Percentiles rank a stretch among this genome's conserved stretches.
phyloP scores from a whole-genome alignment of 441 rosid genomes.

The Bocquillonia castaneifolia region DNA sequence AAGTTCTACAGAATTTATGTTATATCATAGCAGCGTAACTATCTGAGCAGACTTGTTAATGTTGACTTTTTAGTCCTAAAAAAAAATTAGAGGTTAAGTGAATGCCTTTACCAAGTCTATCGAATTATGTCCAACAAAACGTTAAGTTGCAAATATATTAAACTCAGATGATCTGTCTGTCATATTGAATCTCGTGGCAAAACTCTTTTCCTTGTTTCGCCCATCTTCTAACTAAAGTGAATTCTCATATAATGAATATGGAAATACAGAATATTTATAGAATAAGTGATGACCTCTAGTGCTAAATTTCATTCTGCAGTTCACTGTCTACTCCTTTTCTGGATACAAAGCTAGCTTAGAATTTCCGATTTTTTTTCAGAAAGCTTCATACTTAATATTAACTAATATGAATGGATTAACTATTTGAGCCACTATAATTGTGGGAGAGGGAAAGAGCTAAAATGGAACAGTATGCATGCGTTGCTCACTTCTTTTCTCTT shows the following conservation, averaged over 20 bases:
- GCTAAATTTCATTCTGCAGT: background rate
- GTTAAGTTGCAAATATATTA: background rate
- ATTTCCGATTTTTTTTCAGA: background rate
- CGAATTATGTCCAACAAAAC: background rate
- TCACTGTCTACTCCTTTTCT: background rate
- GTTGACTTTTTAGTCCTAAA: background rate
- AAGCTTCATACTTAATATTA: background rate
- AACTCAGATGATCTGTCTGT: conserved; percentile 5
- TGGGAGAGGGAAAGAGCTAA: background rate
- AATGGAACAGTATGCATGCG: background rate
- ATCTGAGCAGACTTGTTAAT: background rate
- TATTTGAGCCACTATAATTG: background rate
- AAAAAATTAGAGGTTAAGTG: background rate
- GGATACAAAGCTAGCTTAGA: background rate
- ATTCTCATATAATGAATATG: background rate
- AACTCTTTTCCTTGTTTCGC: background rate
- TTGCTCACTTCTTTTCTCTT: background rate
- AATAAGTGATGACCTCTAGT: background rate
- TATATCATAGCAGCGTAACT: conserved; percentile 5
- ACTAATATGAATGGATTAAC: background rate
- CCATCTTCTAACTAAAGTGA: background rate
- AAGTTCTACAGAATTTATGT: conserved; percentile 26
- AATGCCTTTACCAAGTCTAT: background rate
- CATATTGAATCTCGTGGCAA: background rate
- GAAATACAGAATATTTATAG: background rate